Base-by-base conservation (phyloP, 345 rosid species). In the thale cress (Arabidopsis thaliana) region DNA sequence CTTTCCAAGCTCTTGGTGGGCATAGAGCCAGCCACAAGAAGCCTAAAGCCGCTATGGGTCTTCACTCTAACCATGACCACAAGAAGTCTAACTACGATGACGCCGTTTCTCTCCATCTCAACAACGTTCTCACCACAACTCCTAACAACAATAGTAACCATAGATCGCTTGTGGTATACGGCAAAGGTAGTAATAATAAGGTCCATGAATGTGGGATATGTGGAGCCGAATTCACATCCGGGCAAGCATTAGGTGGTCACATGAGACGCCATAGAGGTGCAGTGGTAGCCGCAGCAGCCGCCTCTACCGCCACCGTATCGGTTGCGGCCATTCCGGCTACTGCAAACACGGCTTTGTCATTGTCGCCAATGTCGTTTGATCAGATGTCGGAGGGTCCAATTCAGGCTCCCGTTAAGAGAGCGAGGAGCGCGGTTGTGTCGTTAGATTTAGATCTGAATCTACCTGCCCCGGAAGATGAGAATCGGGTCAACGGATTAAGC, bases 21-120 rank as follows among this genome's bases (percentile, higher is more conserved):
- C 99, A 96, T 36, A 82, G 99, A 65, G 98, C 99, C 0, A 96
- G 99, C 77, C 99, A 96, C 65, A 96, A 87, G 89, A 96, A 96
- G 74, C 97, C 91, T 0, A 91, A 83, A 69, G 59, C 79, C 30
- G 57, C 72, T 2, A 14, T 65, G 34, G 63, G 60, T 55, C 74
- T 23, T 58, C 69, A 58, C 60, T 37, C 48, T 11, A 70, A 73
- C 64, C 66, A 63, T 8, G 81, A 78, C 53, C 77, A 77, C 7
- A 84, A 82, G 76, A 83, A 77, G 14, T 70, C 80, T 40, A 83
- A 77, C 73, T 87, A 87, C 73, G 38, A 75, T 34, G 78, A 87
- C 1, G 46, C 85, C 34, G 86, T 80, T 74, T 83, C 93, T 69
- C 86, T 89, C 36, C 93, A 88, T 73, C 71, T 91, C 80, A 91